Evolutionary conservation across 2,329 filamentous ascomycete genomes (phyloP).

Genomic region (Elsinoe ampelina): DNA sequence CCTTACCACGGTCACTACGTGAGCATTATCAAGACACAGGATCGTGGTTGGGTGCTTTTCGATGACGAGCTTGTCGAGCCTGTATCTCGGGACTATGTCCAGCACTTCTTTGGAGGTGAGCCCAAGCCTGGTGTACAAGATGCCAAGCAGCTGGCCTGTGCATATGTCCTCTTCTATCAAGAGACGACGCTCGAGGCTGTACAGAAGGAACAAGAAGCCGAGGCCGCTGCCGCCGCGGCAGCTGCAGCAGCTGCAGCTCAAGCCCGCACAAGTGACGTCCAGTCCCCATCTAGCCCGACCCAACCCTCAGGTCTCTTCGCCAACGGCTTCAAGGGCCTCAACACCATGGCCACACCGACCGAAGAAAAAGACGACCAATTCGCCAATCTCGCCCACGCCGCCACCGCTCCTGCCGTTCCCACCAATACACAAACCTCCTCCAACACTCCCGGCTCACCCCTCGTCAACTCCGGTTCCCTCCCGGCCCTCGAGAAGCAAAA

Average conservation of each 20-base stretch:
- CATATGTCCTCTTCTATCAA: constrained; percentile 96
- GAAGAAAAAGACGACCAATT: constrained; percentile 41
- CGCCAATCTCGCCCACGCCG: constrained; percentile 54
- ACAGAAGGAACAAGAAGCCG: constrained; percentile 71
- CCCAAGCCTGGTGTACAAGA: constrained; percentile 31
- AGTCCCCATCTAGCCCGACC: constrained; percentile 18
- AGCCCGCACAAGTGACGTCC: constrained; percentile 29
- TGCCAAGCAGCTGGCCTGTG: constrained; percentile 66
- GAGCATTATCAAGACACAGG: constrained; percentile 93
- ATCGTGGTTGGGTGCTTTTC: constrained; percentile 90
- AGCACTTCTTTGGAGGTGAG: constrained; percentile 94
- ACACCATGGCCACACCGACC: constrained; percentile 31
- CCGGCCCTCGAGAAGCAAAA: constrained; percentile 26
- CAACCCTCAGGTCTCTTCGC: constrained; percentile 24
- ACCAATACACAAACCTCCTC: constrained; percentile 33
- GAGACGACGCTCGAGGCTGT: constrained; percentile 67
- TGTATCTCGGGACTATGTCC: constrained; percentile 90
- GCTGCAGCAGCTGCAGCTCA: constrained; percentile 37
- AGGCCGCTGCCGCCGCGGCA: constrained; percentile 46
- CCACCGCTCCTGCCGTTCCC: constrained; percentile 47
- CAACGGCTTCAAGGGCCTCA: constrained; percentile 24
- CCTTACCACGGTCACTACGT: constrained; percentile 98
- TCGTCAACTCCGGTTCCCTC: constrained; percentile 4
- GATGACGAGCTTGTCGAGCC: constrained; percentile 98
- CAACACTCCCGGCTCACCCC: not conserved